These are phyloP conservation scores for Polyporus arcularius DNA, from an alignment of 768 basidiomycete genomes.

Conservation along the genomic window DNA sequence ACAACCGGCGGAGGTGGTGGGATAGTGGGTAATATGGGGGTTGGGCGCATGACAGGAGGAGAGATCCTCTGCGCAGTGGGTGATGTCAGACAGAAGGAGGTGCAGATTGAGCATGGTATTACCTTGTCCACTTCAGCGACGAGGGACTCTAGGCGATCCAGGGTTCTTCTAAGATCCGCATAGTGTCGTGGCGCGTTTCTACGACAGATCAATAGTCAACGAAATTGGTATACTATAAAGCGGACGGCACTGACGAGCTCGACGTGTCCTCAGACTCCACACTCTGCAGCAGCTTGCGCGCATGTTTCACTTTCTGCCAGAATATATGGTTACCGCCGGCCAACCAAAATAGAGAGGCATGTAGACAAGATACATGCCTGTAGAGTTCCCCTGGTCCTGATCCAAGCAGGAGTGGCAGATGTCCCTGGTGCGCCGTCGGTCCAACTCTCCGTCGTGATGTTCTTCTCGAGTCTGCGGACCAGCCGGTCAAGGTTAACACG, in stretches of 20 bases:
- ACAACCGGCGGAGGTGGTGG: slow-evolving; percentile 41
- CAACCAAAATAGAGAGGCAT: neutral
- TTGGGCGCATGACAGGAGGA: slow-evolving; percentile 41
- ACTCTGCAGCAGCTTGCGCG: slow-evolving; percentile 55
- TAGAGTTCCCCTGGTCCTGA: slow-evolving; percentile 54
- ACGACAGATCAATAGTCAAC: neutral
- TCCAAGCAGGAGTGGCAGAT: slow-evolving; percentile 38
- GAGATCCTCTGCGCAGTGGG: slow-evolving; percentile 34
- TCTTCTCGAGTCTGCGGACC: slow-evolving; percentile 60
- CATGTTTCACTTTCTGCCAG: slow-evolving; percentile 52
- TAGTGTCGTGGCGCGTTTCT: slow-evolving; percentile 27
- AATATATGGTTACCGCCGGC: neutral
- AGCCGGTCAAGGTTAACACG: slow-evolving; percentile 68
- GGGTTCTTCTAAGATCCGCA: slow-evolving; percentile 46
- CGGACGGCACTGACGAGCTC: slow-evolving; percentile 12
- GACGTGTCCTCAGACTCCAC: slow-evolving; percentile 48
- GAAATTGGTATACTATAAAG: neutral
- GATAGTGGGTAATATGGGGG: slow-evolving; percentile 54
- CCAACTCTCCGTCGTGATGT: slow-evolving; percentile 41
- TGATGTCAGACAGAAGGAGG: neutral
- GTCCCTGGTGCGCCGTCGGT: slow-evolving; percentile 27
- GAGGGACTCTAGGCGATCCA: slow-evolving; percentile 57
- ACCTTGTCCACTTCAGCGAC: slow-evolving; percentile 59
- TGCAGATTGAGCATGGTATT: slow-evolving; percentile 3
- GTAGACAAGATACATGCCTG: slow-evolving; percentile 48